Evolutionary conservation across 148 eudicot species (phyloP).

Genomic region (Cornus kousa): DNA sequence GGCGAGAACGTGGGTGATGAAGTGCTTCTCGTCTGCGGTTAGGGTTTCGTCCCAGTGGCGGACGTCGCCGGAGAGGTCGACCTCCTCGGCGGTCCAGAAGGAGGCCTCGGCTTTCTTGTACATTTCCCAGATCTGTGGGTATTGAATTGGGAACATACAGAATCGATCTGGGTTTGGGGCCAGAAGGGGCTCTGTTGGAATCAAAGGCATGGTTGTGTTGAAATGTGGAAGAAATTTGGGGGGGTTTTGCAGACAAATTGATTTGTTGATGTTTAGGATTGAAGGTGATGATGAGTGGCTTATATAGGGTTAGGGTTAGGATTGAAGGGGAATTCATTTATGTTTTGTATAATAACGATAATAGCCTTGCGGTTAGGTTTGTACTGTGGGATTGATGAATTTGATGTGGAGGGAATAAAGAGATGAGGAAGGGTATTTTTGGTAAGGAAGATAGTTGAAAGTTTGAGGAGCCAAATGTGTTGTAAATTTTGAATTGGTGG

Average conservation of each 20-base stretch:
- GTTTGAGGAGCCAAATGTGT: background rate
- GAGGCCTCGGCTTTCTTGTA: constrained; percentile 78
- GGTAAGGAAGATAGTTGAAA: background rate
- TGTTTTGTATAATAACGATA: background rate
- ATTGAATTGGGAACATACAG: constrained; percentile 67
- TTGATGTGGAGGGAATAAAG: background rate
- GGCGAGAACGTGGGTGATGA: constrained; percentile 84
- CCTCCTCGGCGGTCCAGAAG: constrained; percentile 75
- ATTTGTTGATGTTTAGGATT: background rate
- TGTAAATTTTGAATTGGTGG: background rate
- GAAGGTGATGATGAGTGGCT: background rate
- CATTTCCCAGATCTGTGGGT: constrained; percentile 71
- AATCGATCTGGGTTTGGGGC: constrained; percentile 63
- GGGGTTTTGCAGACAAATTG: background rate
- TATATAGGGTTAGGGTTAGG: background rate
- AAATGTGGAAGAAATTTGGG: too few relatives aligned
- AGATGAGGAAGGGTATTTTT: background rate
- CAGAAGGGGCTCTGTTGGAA: constrained; percentile 36
- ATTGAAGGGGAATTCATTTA: background rate
- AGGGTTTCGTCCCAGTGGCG: constrained; percentile 59
- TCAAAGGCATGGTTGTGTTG: constrained; percentile 32
- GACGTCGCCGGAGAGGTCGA: constrained; percentile 47
- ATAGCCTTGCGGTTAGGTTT: background rate
- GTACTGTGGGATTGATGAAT: background rate
- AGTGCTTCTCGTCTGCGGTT: constrained; percentile 61